Evolutionary conservation across 75 land plant genomes (phyloP).

Genomic region (Gnetum montanum): DNA sequence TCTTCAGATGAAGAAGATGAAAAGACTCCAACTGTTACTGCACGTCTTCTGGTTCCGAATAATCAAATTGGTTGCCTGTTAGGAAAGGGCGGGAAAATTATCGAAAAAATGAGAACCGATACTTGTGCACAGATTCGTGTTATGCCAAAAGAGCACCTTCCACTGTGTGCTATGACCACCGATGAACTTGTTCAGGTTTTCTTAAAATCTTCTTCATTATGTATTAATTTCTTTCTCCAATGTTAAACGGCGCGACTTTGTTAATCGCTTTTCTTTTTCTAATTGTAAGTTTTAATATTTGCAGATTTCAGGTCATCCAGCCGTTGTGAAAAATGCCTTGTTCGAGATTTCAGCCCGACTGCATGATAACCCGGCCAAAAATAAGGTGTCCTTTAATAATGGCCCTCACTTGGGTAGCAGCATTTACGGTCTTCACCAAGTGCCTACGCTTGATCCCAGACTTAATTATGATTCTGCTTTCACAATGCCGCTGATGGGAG

Average conservation of each 20-base stretch:
- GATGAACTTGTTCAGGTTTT: conserved; percentile 92
- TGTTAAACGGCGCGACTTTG: neutral
- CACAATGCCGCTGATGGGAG: conserved; percentile 42
- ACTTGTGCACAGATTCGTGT: conserved; percentile 72
- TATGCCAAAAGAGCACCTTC: conserved; percentile 59
- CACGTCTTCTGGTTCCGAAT: conserved; percentile 62
- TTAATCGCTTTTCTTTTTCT: neutral
- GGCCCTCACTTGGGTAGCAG: conserved; percentile 27
- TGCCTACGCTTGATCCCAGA: conserved; percentile 18
- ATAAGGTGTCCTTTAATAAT: conserved; percentile 50
- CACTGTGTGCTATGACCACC: conserved; percentile 73
- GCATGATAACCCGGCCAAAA: conserved; percentile 83
- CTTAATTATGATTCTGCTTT: conserved; percentile 49
- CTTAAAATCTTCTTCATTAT: neutral
- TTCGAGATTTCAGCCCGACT: conserved; percentile 60
- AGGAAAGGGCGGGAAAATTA: conserved; percentile 70
- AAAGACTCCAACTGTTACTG: conserved; percentile 22
- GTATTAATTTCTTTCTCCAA: neutral
- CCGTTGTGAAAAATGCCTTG: conserved; percentile 73
- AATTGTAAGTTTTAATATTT: neutral
- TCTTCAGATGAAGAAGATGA: conserved; percentile 20
- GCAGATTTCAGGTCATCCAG: conserved; percentile 69
- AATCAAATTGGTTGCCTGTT: conserved; percentile 73
- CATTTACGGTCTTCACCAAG: conserved; percentile 40
- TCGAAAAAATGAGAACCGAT: conserved; percentile 56